These are phyloP conservation scores for Trichoderma koningiopsis DNA, from an alignment of 2,329 filamentous ascomycete species.

Conservation along the genomic window DNA sequence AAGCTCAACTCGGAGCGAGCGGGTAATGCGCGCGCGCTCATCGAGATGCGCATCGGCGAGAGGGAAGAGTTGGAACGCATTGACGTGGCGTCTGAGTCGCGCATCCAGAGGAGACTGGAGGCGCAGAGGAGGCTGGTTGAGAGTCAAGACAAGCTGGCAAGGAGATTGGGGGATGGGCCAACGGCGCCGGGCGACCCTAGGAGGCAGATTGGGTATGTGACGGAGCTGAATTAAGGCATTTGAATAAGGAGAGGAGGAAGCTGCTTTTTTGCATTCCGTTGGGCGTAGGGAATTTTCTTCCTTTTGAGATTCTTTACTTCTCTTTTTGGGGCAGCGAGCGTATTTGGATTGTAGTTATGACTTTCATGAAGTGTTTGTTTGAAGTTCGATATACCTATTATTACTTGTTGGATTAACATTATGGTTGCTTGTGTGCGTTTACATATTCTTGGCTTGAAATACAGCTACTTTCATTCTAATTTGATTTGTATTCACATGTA, in stretches of 20 bases:
- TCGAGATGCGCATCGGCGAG: conserved; percentile 52
- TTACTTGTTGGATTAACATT: neutral
- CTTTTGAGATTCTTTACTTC: neutral
- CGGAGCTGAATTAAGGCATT: conserved; percentile 48
- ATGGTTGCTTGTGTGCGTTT: neutral
- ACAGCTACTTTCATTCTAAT: neutral
- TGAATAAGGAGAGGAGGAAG: neutral
- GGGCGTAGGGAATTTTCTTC: neutral
- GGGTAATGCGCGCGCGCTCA: conserved; percentile 53
- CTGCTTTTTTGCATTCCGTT: neutral
- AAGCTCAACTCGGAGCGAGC: conserved; percentile 49
- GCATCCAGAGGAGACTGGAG: conserved; percentile 49
- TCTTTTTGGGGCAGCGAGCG: neutral
- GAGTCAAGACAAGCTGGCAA: conserved; percentile 45
- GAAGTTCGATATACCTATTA: neutral
- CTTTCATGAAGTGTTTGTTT: neutral
- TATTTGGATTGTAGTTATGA: neutral
- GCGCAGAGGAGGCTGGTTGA: conserved; percentile 59
- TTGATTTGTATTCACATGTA: neutral
- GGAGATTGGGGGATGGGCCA: conserved; percentile 48
- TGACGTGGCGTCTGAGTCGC: conserved; percentile 49
- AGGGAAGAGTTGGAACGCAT: conserved; percentile 53
- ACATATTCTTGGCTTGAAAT: neutral
- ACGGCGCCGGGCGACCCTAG: conserved; percentile 35
- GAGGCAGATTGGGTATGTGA: conserved; percentile 59